Percentiles rank a stretch among this genome's conserved stretches.
Evolutionary conservation across 257 asterid genomes (phyloP).

Genomic region (Striga asiatica): DNA sequence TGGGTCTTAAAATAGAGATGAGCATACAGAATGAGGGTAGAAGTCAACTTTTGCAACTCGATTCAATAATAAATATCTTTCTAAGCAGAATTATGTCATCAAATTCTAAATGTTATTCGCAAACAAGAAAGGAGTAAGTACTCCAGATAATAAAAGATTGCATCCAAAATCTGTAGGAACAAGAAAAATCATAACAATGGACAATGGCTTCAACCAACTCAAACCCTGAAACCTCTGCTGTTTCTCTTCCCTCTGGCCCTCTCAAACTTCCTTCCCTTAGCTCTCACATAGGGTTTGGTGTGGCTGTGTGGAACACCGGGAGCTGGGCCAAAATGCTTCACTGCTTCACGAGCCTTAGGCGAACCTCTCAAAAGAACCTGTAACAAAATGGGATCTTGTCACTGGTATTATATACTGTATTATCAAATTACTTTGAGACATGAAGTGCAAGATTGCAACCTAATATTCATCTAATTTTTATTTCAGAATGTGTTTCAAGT

Average conservation of each 20-base stretch:
- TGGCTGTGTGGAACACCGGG: constrained; percentile 99
- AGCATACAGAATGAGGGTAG: no score
- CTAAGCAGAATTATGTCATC: neutral
- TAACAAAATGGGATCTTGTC: neutral
- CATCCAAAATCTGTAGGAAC: neutral
- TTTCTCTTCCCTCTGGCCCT: constrained; percentile 73
- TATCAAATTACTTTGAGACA: no score
- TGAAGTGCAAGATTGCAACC: no score
- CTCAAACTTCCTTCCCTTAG: constrained; percentile 33
- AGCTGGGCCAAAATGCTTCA: constrained; percentile 98
- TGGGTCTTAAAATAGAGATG: no score
- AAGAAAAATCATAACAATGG: neutral
- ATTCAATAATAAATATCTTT: no score
- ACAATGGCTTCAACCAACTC: neutral
- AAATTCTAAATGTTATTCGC: no score
- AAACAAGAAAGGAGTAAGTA: no score
- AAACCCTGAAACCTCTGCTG: constrained; percentile 77
- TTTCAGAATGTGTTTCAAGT: no score
- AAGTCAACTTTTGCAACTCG: no score
- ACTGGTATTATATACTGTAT: no score
- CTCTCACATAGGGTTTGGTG: constrained; percentile 83
- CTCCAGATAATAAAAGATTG: neutral
- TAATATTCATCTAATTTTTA: no score
- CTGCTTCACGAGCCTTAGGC: constrained; percentile 84
- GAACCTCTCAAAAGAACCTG: constrained; percentile 90